Evolutionary conservation across 1,139 yeast species (phyloP).

Genomic region (Blastobotrys niveus): DNA sequence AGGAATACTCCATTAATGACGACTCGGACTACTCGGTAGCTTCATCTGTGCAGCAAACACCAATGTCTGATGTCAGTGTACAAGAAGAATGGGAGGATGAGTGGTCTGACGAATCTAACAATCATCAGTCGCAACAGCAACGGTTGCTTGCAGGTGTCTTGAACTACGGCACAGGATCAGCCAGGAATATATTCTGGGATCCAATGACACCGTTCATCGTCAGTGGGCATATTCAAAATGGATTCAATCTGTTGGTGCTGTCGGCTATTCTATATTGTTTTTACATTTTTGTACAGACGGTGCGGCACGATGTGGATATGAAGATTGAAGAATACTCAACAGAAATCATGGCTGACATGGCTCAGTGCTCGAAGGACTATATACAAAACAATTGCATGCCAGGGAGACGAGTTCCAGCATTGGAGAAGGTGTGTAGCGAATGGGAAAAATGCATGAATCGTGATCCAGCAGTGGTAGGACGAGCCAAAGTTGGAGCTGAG

Average conservation of each 20-base stretch:
- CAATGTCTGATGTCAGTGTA: too few species aligned
- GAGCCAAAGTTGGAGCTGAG: conserved; percentile 72
- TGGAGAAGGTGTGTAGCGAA: conserved; percentile 61
- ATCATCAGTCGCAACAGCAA: not conserved
- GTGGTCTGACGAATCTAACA: conserved; percentile 8
- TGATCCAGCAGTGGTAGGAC: conserved; percentile 75
- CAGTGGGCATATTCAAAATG: conserved; percentile 65
- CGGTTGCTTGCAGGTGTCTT: too few species aligned
- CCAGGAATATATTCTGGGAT: conserved; percentile 32
- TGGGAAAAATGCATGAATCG: conserved; percentile 86
- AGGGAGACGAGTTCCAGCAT: conserved; percentile 54
- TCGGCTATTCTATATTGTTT: conserved; percentile 51
- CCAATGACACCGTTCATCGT: conserved; percentile 62
- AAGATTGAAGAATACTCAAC: conserved; percentile 59
- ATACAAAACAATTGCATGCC: conserved; percentile 63
- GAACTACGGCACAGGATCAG: not conserved
- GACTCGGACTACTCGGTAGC: too few species aligned
- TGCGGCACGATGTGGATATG: conserved; percentile 64
- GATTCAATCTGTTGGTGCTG: conserved; percentile 57
- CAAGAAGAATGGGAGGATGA: conserved; percentile 14
- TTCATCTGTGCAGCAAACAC: too few species aligned
- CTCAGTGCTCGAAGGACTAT: conserved; percentile 65
- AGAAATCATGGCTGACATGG: conserved; percentile 60
- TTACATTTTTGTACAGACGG: conserved; percentile 50
- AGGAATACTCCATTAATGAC: too few species aligned